Base-by-base conservation (phyloP, 1,284 basidiomycete species). In the Violaceomyces palustris region DNA sequence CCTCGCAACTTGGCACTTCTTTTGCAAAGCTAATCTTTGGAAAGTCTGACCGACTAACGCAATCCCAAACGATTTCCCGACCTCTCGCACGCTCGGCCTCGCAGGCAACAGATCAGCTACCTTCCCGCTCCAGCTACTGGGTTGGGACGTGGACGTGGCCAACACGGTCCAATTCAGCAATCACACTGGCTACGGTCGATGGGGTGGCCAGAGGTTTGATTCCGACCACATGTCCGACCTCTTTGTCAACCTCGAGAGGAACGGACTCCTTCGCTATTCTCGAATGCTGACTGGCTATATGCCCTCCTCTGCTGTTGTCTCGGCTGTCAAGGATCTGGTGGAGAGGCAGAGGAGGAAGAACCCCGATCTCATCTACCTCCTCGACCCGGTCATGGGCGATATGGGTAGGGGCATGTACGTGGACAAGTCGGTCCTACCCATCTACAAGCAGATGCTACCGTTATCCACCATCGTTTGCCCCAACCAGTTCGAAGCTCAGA, bases 401-500 rank as follows among this genome's bases (percentile, higher is more conserved):
- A 66, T 61, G 77, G 67, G 58, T 6, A 44, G 67, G 5, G 69
- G 69, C 26, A 67, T 69, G 93, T 99, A 98, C 64, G 92, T 98
- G 21, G 82, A 88, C 6, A 78, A 83, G 10, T 84, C 88, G 55
- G 89, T 92, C 5, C 80, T 98, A 42, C 89, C 91, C 0, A 81
- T 91, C 35, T 98, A 99, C 77, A 82, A 83, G 39, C 63, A 72
- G 15, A 81, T 98, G 75, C 78, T 99, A 2, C 78, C 81, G 14
- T 76, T 85, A 18, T 84, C 92, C 1, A 88, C 87, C 0, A 85
- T 97, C 45, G 93, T 96, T 57, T 92, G 93, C 0, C 93, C 93
- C 0, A 99, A 99, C 72, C 94, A 92, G 81, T 99, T 93, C 60
- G 94, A 99, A 77, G 87, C 87, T 43, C 91, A 97, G 88, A 42